phyloP scores from a whole-genome alignment of 1,284 basidiomycete species.

The Pyrrhoderma noxium region DNA sequence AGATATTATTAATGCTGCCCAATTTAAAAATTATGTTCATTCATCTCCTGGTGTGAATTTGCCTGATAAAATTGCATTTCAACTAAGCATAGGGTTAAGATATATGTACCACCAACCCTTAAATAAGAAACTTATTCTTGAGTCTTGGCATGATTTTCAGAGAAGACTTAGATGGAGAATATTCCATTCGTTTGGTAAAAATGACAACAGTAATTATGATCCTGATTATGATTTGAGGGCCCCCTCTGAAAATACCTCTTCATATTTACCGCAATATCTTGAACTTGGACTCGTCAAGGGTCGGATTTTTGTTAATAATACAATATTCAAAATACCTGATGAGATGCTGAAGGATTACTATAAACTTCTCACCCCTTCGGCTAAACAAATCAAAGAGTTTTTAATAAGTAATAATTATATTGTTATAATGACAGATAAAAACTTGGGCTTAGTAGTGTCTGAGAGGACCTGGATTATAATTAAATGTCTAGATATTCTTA shows the following conservation, averaged over 20 bases:
- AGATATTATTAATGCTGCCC: neutral
- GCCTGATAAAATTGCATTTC: neutral
- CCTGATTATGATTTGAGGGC: conserved; percentile 1
- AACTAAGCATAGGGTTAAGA: neutral
- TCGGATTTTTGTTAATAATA: neutral
- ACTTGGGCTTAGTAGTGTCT: conserved; percentile 11
- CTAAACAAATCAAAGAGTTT: neutral
- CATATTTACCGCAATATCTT: neutral
- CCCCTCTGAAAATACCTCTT: neutral
- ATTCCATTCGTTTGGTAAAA: neutral
- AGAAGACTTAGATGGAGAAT: neutral
- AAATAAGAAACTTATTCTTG: neutral
- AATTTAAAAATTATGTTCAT: conserved; percentile 2
- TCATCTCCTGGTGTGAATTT: neutral
- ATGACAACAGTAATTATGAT: neutral
- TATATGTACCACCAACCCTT: neutral
- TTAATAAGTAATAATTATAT: conserved; percentile 10
- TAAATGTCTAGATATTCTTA: conserved; percentile 11
- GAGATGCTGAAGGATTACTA: neutral
- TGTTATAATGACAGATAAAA: conserved; percentile 9
- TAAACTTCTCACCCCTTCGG: neutral
- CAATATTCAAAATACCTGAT: neutral
- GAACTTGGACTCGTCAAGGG: neutral
- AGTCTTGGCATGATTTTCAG: neutral
- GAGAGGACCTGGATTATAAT: conserved; percentile 11